These are phyloP conservation scores for Aspergillus eucalypticola DNA, from an alignment of 2,329 filamentous ascomycete species.

Conservation along the genomic window DNA sequence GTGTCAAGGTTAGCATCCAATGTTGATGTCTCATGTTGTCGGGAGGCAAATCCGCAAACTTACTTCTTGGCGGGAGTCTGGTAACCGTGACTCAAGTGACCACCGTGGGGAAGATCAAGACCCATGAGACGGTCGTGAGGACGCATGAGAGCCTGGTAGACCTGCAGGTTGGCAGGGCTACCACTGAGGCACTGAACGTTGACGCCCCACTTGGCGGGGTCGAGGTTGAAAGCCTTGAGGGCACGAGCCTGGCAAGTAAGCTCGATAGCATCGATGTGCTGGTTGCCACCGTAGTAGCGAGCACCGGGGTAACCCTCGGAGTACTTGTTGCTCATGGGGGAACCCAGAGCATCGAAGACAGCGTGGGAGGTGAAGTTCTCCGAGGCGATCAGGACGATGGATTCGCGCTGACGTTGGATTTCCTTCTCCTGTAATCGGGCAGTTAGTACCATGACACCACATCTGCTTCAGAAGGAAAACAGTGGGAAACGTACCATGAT, in stretches of 20 bases:
- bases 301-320: constrained; percentile 97
- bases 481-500: constrained; percentile 74
- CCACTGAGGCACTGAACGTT: constrained; percentile 95
- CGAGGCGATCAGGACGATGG: constrained; percentile 96
- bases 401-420: constrained; percentile 96
- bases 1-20: constrained; percentile 1
- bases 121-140: constrained; percentile 96
- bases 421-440: constrained; percentile 70
- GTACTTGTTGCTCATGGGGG: constrained; percentile 98
- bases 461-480: background rate
- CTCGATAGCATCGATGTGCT: constrained; percentile 97
- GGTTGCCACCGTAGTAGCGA: constrained; percentile 98
- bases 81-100: constrained; percentile 94
- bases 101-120: constrained; percentile 91
- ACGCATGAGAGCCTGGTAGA: constrained; percentile 92
- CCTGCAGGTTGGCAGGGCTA: constrained; percentile 94
- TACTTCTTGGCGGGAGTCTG: constrained; percentile 88
- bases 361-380: constrained; percentile 99
- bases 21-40: background rate
- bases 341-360: constrained; percentile 95
- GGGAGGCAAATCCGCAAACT: constrained; percentile 36
- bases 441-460: constrained; percentile 30
- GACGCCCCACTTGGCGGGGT: constrained; percentile 91
- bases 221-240: constrained; percentile 84
- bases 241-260: constrained; percentile 91